phyloP scores from a whole-genome alignment of 768 basidiomycete species.

The Russula sp. region DNA sequence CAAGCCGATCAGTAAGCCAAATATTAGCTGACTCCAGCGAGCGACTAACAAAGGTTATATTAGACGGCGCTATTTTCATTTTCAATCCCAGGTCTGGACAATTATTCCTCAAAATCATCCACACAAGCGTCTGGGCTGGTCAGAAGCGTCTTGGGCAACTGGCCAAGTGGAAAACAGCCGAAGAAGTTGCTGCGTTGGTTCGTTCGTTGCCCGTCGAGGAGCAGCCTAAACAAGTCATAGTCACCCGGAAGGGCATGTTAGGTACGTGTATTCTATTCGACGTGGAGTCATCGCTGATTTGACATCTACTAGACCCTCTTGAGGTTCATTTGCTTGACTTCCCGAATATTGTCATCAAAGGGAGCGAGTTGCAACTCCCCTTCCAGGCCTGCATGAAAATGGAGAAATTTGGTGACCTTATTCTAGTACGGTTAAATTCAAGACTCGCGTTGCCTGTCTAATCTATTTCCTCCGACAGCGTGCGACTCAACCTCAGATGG shows the following conservation, averaged over 20 bases:
- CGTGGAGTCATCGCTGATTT: slow-evolving; percentile 14
- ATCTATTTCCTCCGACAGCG: slow-evolving; percentile 47
- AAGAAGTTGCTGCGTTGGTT: slow-evolving; percentile 98
- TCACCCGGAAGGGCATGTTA: slow-evolving; percentile 99
- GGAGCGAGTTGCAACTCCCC: slow-evolving; percentile 93
- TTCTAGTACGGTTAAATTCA: slow-evolving; percentile 52
- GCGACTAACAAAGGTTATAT: slow-evolving; percentile 21
- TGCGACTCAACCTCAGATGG: slow-evolving; percentile 99
- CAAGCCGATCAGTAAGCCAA: slow-evolving; percentile 84
- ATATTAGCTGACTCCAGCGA: neutral
- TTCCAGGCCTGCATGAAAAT: slow-evolving; percentile 99
- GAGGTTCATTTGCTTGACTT: slow-evolving; percentile 99
- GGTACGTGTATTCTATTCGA: slow-evolving; percentile 45
- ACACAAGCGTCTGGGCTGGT: slow-evolving; percentile 99
- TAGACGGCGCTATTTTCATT: slow-evolving; percentile 95
- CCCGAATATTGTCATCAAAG: slow-evolving; percentile 99
- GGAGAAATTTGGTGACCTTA: slow-evolving; percentile 99
- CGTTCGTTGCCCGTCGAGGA: slow-evolving; percentile 99
- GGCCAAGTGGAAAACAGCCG: slow-evolving; percentile 99
- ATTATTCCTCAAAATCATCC: slow-evolving; percentile 97
- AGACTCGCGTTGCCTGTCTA: neutral
- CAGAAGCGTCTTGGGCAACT: slow-evolving; percentile 99
- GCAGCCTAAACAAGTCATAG: slow-evolving; percentile 99
- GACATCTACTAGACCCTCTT: slow-evolving; percentile 61
- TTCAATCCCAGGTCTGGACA: slow-evolving; percentile 99